Percentiles rank a stretch among this genome's conserved stretches.
These are phyloP conservation scores for Usnea hakonensis DNA, from an alignment of 495 filamentous ascomycete genomes.

Conservation along the genomic window DNA sequence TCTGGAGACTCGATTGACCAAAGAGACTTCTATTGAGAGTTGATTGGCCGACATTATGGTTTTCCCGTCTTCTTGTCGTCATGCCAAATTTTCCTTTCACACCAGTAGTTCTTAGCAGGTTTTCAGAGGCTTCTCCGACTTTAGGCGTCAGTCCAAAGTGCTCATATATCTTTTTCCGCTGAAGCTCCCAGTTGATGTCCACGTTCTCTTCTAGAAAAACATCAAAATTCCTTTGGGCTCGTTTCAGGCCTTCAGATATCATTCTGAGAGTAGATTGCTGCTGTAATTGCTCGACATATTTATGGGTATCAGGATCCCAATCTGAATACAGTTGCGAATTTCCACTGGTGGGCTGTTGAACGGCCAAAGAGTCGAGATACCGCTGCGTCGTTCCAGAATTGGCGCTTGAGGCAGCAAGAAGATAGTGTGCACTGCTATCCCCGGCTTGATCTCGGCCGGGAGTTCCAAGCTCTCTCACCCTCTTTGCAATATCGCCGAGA, in stretches of 20 bases:
- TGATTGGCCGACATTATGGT: slow-evolving; percentile 36
- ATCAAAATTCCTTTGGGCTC: slow-evolving; percentile 85
- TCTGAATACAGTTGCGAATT: slow-evolving; percentile 38
- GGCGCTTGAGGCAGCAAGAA: slow-evolving; percentile 84
- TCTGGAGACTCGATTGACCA: slow-evolving; percentile 62
- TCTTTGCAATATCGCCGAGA: slow-evolving; percentile 76
- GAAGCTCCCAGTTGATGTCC: slow-evolving; percentile 89
- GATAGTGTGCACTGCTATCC: slow-evolving; percentile 72
- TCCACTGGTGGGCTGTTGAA: slow-evolving; percentile 37
- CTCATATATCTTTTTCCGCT: slow-evolving; percentile 84
- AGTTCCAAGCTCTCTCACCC: slow-evolving; percentile 69
- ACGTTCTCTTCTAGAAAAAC: slow-evolving; percentile 87
- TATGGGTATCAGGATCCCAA: slow-evolving; percentile 71
- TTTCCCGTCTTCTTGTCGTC: slow-evolving; percentile 30
- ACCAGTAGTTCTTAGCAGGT: slow-evolving; percentile 30
- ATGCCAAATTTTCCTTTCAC: slow-evolving; percentile 52
- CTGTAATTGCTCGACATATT: slow-evolving; percentile 74
- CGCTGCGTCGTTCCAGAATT: slow-evolving; percentile 67
- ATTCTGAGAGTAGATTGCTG: slow-evolving; percentile 85
- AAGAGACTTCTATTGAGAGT: slow-evolving; percentile 54
- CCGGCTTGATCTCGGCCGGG: slow-evolving; percentile 37
- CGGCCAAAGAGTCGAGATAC: slow-evolving; percentile 59
- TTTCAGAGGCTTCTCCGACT: slow-evolving; percentile 41
- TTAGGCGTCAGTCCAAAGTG: slow-evolving; percentile 83
- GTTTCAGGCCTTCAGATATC: slow-evolving; percentile 78